Base-by-base conservation (phyloP, 2,329 filamentous ascomycete genomes). In the Didymella arachidicola region DNA sequence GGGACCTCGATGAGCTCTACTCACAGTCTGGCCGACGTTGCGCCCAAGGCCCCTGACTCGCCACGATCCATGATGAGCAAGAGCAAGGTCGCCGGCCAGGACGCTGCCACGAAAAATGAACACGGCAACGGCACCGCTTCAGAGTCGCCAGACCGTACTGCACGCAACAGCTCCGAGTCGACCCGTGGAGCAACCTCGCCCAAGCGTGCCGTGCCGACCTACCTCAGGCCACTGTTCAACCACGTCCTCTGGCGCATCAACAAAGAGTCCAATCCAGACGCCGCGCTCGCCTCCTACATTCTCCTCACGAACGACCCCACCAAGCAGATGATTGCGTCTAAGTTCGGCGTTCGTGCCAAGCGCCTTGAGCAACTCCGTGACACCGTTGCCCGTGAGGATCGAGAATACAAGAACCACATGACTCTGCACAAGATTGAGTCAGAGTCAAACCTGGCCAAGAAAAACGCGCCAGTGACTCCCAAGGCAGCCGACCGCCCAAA, bases 171-270 rank as follows among this genome's bases (percentile, higher is more conserved):
- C 60, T 53, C 57, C 14, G 68, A 73, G 12, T 44, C 67, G 10
- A 30, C 62, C 11, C 68, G 66, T 34, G 50, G 55, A n/a, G 60
- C 68, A 7, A 74, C 72, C 54, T 52, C 65, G 25, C 51, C 65
- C 52, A 77, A 68, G 68, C 66, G 59, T 22, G 52, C 64, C 26
- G 69, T 81, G n/a, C 80, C 80, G 1, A 54, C 63, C 14, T 68
- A 71, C 38, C 72, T 83, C 16, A 80, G 79, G 58, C 78, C 81
- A 4, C 76, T 83, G 30, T 82, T 83, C 75, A 82, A 81, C 66
- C 81, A 83, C 62, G 79, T 82, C 26, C 68, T 83, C 7, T 83
- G 81, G 81, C 78, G 79, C 64, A 80, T 83, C 55, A 78, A 83
- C 67, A 80, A 81, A 53, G 81, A 82, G 57, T 69, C 72, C 10